Evolutionary conservation across 2,329 filamentous ascomycete genomes (phyloP).

Genomic region (Fusarium vanettenii): DNA sequence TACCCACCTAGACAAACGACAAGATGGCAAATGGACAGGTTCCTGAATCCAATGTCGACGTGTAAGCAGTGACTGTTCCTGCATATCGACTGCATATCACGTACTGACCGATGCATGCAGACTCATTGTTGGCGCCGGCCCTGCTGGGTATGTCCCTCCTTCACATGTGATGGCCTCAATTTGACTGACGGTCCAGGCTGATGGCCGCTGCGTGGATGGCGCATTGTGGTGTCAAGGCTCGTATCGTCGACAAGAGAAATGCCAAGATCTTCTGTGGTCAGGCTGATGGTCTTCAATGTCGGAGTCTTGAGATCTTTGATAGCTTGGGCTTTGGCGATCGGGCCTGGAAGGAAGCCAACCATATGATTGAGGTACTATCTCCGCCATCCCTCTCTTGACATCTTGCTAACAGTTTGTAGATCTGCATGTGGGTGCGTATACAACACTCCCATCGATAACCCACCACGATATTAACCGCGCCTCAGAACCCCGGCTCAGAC

Average conservation of each 20-base stretch:
- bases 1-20: not conserved
- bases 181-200: not conserved
- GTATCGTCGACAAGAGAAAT: slow-evolving; percentile 26
- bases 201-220: slow-evolving; percentile 24
- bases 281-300: slow-evolving; percentile 29
- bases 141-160: slow-evolving; percentile 6
- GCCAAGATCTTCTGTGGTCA: slow-evolving; percentile 20
- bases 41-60: slow-evolving; percentile 11
- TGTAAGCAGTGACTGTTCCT: slow-evolving; percentile 1
- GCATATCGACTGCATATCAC: not conserved
- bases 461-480: not conserved
- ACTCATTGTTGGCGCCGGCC: slow-evolving; percentile 22
- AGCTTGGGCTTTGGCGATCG: slow-evolving; percentile 75
- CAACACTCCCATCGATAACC: not conserved
- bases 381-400: not conserved
- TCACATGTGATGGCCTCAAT: not conserved
- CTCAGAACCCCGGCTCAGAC: slow-evolving; percentile 69
- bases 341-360: slow-evolving; percentile 74
- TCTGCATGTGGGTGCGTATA: not conserved
- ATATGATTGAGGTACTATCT: slow-evolving; percentile 67
- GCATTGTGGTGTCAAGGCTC: slow-evolving; percentile 26
- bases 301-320: slow-evolving; percentile 75
- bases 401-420: slow-evolving; percentile 9
- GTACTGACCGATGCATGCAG: not conserved
- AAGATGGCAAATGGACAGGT: slow-evolving; percentile 8